Evolutionary conservation across 139 green algal genomes (phyloP).

Genomic region (Cymbomonas tetramitiformis): DNA sequence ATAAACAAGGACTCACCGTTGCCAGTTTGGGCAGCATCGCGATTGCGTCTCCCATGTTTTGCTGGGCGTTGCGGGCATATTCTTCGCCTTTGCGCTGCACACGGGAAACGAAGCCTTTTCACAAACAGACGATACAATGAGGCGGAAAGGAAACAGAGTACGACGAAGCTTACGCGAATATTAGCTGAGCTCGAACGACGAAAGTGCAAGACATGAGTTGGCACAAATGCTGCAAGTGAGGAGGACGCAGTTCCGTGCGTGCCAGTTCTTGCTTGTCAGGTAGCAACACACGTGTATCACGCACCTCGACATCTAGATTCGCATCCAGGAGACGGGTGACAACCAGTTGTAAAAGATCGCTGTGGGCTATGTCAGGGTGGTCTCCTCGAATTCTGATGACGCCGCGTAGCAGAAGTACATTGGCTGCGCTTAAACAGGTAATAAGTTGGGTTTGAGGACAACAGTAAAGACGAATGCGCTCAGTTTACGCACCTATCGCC

Average conservation of each 20-base stretch:
- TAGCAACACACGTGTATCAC: too few species aligned
- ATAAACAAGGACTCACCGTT: too few species aligned
- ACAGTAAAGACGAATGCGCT: neutral
- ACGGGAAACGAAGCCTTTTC: neutral
- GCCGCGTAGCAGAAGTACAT: neutral
- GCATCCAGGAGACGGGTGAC: neutral
- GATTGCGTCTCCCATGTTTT: constrained; percentile 55
- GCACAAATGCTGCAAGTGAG: neutral
- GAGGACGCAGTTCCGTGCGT: too few species aligned
- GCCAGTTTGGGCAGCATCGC: constrained; percentile 50
- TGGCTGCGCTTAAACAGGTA: too few species aligned
- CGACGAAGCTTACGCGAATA: too few species aligned
- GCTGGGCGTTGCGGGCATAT: constrained; percentile 31
- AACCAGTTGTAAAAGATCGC: neutral
- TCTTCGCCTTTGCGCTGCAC: neutral
- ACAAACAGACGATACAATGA: neutral
- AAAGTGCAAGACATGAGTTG: neutral
- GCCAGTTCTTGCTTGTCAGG: too few species aligned
- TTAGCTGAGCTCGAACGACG: neutral
- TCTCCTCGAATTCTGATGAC: neutral
- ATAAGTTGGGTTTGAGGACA: neutral
- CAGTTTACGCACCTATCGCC: constrained; percentile 60
- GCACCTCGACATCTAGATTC: neutral
- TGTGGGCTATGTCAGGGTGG: neutral
- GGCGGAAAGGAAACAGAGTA: too few species aligned